A percentile compares a stretch with the other conserved stretches of the same genome.
phyloP scores from a whole-genome alignment of 2,329 filamentous ascomycete species.

The Ophiostoma tasmaniense region DNA sequence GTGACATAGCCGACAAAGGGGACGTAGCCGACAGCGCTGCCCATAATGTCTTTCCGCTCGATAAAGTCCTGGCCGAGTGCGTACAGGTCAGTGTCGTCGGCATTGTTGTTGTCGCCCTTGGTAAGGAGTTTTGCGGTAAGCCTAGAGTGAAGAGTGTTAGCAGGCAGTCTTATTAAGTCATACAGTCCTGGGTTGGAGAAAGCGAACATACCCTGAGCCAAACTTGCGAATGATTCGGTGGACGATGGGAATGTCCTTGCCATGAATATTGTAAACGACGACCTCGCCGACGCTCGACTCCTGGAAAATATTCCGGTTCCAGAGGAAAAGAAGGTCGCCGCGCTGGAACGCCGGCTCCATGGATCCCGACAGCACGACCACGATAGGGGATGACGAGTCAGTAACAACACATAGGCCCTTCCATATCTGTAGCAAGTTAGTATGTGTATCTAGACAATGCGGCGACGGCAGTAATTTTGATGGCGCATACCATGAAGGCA shows the following conservation, averaged over 20 bases:
- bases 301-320: constrained; percentile 58
- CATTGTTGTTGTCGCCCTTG: constrained; percentile 93
- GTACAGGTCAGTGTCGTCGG: constrained; percentile 81
- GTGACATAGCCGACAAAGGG: constrained; percentile 96
- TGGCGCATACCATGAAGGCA: constrained; percentile 65
- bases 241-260: constrained; percentile 96
- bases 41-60: constrained; percentile 81
- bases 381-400: constrained; percentile 68
- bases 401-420: constrained; percentile 75
- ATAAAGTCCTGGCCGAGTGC: constrained; percentile 81
- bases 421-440: constrained; percentile 54
- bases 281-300: constrained; percentile 45
- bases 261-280: constrained; percentile 70
- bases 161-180: neutral
- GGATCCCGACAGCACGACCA: constrained; percentile 74
- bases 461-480: neutral
- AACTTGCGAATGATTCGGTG: constrained; percentile 79
- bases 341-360: constrained; percentile 80
- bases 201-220: constrained; percentile 43
- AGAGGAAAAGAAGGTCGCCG: constrained; percentile 66
- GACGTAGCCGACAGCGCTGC: constrained; percentile 79
- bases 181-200: neutral
- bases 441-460: neutral
- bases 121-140: constrained; percentile 68
- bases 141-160: constrained; percentile 27